These are phyloP conservation scores for Penicillium antarcticum DNA, from an alignment of 495 filamentous ascomycete species.

Conservation along the genomic window DNA sequence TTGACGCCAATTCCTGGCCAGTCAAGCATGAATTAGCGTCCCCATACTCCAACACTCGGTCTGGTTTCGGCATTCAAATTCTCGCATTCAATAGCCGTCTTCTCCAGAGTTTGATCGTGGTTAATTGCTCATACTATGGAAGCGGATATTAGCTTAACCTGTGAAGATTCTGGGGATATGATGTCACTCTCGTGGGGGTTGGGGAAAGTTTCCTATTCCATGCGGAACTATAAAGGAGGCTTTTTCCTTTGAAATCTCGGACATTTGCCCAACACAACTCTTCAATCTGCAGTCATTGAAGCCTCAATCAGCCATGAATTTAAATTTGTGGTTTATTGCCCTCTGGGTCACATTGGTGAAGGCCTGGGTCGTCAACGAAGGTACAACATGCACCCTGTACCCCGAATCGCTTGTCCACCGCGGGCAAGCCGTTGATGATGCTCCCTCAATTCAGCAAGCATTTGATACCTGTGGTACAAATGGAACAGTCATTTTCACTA, in stretches of 20 bases:
- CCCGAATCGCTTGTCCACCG: constrained; percentile 11
- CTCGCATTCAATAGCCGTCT: constrained; percentile 2
- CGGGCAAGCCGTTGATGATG: constrained; percentile 28
- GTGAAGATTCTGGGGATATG: not conserved
- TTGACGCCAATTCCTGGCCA: not conserved
- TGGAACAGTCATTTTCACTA: constrained; percentile 35
- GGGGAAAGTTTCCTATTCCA: not conserved
- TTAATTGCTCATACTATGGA: not conserved
- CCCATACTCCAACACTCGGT: not conserved
- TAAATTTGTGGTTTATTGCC: constrained; percentile 10
- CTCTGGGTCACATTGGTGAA: constrained; percentile 7
- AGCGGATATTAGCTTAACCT: constrained; percentile 7
- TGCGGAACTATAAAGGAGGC: not conserved
- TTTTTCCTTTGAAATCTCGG: not conserved
- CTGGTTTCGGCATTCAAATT: constrained; percentile 1
- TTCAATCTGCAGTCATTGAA: not conserved
- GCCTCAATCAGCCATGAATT: not conserved
- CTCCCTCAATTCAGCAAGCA: constrained; percentile 39
- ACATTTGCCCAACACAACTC: too few species aligned
- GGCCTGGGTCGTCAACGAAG: constrained; percentile 19
- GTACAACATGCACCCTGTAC: constrained; percentile 16
- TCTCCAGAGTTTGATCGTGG: not conserved
- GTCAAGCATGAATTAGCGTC: not conserved
- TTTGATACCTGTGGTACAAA: constrained; percentile 40
- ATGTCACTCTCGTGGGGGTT: constrained; percentile 8